Conservation (phyloP, 2,329 filamentous ascomycete genomes). For the Claviceps arundinis region DNA sequence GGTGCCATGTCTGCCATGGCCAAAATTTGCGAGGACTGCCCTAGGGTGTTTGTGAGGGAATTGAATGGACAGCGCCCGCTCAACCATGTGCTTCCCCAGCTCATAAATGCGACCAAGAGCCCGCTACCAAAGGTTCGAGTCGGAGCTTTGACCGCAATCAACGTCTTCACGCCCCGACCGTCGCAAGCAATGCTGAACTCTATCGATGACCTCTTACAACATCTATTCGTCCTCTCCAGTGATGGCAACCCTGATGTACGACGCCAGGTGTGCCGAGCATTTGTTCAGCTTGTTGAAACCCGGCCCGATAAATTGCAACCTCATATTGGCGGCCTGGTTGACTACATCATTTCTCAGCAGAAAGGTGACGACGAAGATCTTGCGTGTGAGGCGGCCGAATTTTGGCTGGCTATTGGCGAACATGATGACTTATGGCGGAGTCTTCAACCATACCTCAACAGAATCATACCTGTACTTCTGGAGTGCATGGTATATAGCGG, state of each 20-base stretch:
- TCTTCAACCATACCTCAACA: slow-evolving; percentile 63
- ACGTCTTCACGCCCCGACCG: slow-evolving; percentile 79
- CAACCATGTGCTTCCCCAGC: slow-evolving; percentile 76
- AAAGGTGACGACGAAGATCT: slow-evolving; percentile 77
- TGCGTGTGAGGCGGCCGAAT: slow-evolving; percentile 88
- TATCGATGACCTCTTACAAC: slow-evolving; percentile 68
- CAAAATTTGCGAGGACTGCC: slow-evolving; percentile 97
- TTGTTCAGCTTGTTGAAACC: slow-evolving; percentile 83
- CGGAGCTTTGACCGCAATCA: slow-evolving; percentile 71
- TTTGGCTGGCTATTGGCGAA: slow-evolving; percentile 90
- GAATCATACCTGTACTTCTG: slow-evolving; percentile 81
- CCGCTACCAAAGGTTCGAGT: slow-evolving; percentile 64
- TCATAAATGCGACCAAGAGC: slow-evolving; percentile 75
- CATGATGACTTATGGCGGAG: slow-evolving; percentile 66
- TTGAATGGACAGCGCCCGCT: slow-evolving; percentile 81
- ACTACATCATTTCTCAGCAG: slow-evolving; percentile 88
- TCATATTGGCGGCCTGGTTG: slow-evolving; percentile 75
- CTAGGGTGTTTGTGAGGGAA: slow-evolving; percentile 70
- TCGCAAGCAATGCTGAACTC: slow-evolving; percentile 69
- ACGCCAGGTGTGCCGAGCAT: slow-evolving; percentile 83
- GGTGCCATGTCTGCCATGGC: slow-evolving; percentile 84
- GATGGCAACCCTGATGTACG: slow-evolving; percentile 74
- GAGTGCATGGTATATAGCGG: slow-evolving; percentile 95
- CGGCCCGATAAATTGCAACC: slow-evolving; percentile 82
- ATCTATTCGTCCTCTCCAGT: slow-evolving; percentile 67